These are phyloP conservation scores for Salix koriyanagi DNA, from an alignment of 345 rosid genomes.

Conservation along the genomic window DNA sequence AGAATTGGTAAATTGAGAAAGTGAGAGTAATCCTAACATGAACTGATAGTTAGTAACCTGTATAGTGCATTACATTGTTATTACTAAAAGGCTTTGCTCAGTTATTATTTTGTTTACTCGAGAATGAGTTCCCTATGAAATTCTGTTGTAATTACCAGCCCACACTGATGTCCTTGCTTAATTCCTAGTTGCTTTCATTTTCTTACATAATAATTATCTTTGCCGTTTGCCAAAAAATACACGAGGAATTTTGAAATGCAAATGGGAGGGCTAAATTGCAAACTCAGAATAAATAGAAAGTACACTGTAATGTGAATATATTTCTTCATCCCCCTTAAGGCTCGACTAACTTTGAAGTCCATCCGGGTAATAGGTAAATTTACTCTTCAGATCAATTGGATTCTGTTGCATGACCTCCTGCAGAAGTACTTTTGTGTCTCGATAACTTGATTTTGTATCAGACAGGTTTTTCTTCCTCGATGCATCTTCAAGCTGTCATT, in stretches of 20 bases:
- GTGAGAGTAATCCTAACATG: conserved; percentile 41
- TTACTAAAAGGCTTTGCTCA: neutral
- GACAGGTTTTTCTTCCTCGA: conserved; percentile 47
- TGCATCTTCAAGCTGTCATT: conserved; percentile 68
- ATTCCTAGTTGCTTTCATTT: neutral
- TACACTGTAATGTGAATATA: neutral
- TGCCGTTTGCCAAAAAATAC: neutral
- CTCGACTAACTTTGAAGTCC: neutral
- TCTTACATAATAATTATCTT: neutral
- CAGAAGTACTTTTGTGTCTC: conserved; percentile 51
- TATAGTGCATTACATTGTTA: conserved; percentile 11
- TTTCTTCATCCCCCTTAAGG: neutral
- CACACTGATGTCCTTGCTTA: neutral
- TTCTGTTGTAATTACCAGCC: neutral
- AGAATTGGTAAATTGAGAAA: conserved; percentile 10
- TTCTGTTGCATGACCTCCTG: conserved; percentile 63
- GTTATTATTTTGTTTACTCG: neutral
- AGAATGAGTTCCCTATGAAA: neutral
- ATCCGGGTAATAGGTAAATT: neutral
- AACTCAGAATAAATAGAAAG: neutral
- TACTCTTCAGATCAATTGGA: conserved; percentile 34
- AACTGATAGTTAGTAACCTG: conserved; percentile 35
- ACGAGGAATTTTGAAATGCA: neutral
- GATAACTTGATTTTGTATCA: conserved; percentile 48
- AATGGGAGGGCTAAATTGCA: neutral